Base-by-base conservation (phyloP, 805 yeast genomes). In the Yamadazyma tumulicola region DNA sequence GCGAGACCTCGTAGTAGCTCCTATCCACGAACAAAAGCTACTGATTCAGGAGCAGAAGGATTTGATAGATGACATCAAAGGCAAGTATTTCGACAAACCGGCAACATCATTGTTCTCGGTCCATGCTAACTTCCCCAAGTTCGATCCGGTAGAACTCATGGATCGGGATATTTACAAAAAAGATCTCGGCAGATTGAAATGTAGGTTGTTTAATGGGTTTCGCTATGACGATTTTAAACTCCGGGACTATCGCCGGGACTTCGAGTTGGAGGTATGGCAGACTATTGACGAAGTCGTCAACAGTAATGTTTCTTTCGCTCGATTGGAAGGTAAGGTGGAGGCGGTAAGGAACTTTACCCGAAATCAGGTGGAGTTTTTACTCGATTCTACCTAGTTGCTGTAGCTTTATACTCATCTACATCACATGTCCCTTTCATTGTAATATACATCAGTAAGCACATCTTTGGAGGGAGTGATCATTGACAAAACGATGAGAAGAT, bases 51-150 rank as follows among this genome's bases (percentile, higher is more conserved):
- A 32, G 21, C 45, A 4, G 43, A 51, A 17, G 34, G 37, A 27
- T 50, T 51, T 31, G 32, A 41, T 10, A 21, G 45, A 17, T 42
- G 38, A 24, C 39, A 47, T 3, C 36, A 46, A 22, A 54, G 59
- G 13, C 7, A 17, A 19, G n/a, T 27, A 32, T 19, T 32, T 32
- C 18, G 35, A 32, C 21, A 32, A 32, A 5, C 30, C 25, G 6
- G 21, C 28, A 12, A 26, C 5, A 9, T 15, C 28, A 12, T 26
- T 56, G 6, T 58, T 59, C 33, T 37, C 61, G 5, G 32, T 59
- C 18, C 65, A 59, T 39, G 57, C 63, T 39, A 59, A 59, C 32
- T 55, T 41, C 32, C 65, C 65, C 2, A 59, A 59, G 33, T 39
- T 57, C 12, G 64, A 59, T 41, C 64, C 64, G 2, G 14, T 51